Evolutionary conservation across 2,329 filamentous ascomycete genomes (phyloP).

Genomic region (Colletotrichum godetiae): DNA sequence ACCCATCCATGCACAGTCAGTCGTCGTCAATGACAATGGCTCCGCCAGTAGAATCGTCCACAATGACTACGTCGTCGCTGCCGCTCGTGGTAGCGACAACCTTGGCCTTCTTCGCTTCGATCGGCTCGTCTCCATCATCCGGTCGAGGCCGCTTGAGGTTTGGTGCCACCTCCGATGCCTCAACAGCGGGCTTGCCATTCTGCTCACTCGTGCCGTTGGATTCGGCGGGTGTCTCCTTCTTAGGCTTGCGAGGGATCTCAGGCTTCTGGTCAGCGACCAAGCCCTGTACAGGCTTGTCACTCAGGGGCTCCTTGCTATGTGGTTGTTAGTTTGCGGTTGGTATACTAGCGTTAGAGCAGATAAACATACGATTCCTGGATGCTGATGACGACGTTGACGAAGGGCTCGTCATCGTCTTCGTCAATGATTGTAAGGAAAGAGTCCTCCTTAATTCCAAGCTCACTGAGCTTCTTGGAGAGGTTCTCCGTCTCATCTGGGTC

Average conservation of each 20-base stretch:
- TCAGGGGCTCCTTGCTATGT: constrained; percentile 51
- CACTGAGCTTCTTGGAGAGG: constrained; percentile 79
- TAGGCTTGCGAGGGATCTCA: constrained; percentile 66
- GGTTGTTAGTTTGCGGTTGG: constrained; percentile 41
- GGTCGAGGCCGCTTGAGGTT: constrained; percentile 59
- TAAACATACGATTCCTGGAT: constrained; percentile 70
- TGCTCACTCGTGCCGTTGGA: constrained; percentile 52
- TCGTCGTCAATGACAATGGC: constrained; percentile 77
- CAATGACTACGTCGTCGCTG: constrained; percentile 55
- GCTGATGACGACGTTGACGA: constrained; percentile 83
- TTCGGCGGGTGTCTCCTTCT: constrained; percentile 49
- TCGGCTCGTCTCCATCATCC: constrained; percentile 54
- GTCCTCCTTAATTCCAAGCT: constrained; percentile 80
- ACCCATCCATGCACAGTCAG: constrained; percentile 45
- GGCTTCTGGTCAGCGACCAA: constrained; percentile 54
- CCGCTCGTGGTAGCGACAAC: constrained; percentile 49
- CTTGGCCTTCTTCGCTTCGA: constrained; percentile 61
- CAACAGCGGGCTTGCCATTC: constrained; percentile 54
- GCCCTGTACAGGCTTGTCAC: constrained; percentile 67
- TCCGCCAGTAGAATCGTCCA: constrained; percentile 55
- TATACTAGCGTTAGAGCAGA: not conserved
- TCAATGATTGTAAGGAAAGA: constrained; percentile 88
- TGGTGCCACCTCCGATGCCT: constrained; percentile 46
- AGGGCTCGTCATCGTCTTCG: constrained; percentile 78
- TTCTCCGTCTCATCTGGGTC: constrained; percentile 92